Conservation (phyloP, 2,329 filamentous ascomycete genomes). For the Microcera coccophila region DNA sequence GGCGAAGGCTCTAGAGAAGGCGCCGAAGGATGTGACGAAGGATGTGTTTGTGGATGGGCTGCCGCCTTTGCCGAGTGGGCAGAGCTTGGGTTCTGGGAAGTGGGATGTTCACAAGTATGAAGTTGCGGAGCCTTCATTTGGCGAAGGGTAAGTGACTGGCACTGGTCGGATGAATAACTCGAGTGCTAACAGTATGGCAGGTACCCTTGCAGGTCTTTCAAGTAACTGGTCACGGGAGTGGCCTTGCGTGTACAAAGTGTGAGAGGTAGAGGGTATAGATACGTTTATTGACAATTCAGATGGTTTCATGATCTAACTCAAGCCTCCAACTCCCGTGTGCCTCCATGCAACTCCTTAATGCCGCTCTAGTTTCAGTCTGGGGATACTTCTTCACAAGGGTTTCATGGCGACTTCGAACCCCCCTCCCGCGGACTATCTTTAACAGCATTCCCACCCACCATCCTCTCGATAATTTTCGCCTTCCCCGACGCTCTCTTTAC, state of each 20-base stretch:
- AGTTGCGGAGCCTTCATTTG: slow-evolving; percentile 66
- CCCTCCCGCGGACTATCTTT: slow-evolving; percentile 14
- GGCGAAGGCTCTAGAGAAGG: slow-evolving; percentile 64
- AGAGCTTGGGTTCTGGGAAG: slow-evolving; percentile 49
- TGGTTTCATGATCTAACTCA: slow-evolving; percentile 17
- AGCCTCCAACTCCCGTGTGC: slow-evolving; percentile 6
- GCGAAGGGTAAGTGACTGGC: slow-evolving; percentile 61
- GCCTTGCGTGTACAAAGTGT: slow-evolving; percentile 29
- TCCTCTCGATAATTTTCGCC: slow-evolving; percentile 76
- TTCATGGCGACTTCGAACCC: slow-evolving; percentile 3
- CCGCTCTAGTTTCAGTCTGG: not conserved
- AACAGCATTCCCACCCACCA: slow-evolving; percentile 35
- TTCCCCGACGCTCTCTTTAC: slow-evolving; percentile 80
- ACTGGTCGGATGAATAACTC: not conserved
- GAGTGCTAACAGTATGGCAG: slow-evolving; percentile 34
- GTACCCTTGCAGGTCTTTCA: slow-evolving; percentile 63
- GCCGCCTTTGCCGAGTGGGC: slow-evolving; percentile 80
- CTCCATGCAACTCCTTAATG: slow-evolving; percentile 2
- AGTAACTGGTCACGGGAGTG: slow-evolving; percentile 35
- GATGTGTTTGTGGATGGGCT: slow-evolving; percentile 73
- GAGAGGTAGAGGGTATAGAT: slow-evolving; percentile 27
- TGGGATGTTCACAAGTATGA: slow-evolving; percentile 68
- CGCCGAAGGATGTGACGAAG: slow-evolving; percentile 50
- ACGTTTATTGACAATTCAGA: slow-evolving; percentile 31
- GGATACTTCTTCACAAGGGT: slow-evolving; percentile 5